A percentile compares a stretch with the other conserved stretches of the same genome.
Conservation (phyloP, 2,329 filamentous ascomycete species). For the Trichoderma koningiopsis region DNA sequence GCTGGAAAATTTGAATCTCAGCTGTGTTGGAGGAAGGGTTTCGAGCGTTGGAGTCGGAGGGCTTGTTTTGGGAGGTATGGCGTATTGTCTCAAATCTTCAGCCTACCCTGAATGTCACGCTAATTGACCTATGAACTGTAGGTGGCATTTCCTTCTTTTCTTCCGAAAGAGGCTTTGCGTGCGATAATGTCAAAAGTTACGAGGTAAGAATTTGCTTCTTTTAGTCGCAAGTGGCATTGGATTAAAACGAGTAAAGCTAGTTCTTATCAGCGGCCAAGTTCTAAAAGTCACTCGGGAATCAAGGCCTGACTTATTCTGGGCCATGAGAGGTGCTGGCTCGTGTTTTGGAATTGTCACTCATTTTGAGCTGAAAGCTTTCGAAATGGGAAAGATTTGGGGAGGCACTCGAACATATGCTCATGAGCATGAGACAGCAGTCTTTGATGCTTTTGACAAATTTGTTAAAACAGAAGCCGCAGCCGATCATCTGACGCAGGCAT, state of each 20-base stretch:
- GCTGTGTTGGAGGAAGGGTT: neutral
- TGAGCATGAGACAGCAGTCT: neutral
- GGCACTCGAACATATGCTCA: neutral
- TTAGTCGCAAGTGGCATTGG: neutral
- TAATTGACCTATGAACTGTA: neutral
- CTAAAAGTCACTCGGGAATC: neutral
- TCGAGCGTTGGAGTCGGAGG: slow-evolving; percentile 1
- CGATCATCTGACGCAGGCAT: neutral
- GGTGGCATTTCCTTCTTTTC: slow-evolving; percentile 3
- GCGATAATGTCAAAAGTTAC: slow-evolving; percentile 4
- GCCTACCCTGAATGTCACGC: neutral
- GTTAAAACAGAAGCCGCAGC: neutral
- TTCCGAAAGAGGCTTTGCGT: neutral
- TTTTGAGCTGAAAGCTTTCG: neutral
- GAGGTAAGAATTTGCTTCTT: neutral
- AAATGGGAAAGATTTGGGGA: slow-evolving; percentile 1
- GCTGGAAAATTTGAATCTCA: neutral
- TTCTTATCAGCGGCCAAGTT: neutral
- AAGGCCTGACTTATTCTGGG: slow-evolving; percentile 1
- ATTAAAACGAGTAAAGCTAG: neutral
- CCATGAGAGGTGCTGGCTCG: neutral
- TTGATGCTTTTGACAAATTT: neutral
- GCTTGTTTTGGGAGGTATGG: slow-evolving; percentile 3
- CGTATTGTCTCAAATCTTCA: neutral
- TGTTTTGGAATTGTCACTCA: neutral